Conservation (phyloP, 495 filamentous ascomycete genomes). For the Aspergillus biplanus region DNA sequence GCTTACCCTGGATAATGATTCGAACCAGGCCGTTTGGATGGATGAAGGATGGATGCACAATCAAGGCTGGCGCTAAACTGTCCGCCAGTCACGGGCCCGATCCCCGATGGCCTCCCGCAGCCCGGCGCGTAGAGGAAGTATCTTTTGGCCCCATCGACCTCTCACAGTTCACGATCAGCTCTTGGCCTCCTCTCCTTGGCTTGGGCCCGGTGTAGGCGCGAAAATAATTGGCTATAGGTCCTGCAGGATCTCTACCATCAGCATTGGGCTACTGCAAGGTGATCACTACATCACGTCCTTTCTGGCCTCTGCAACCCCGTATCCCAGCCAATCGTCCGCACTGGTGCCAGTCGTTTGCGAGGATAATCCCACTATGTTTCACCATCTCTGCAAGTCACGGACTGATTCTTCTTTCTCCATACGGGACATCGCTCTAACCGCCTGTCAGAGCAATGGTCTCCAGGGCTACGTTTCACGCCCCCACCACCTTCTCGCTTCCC, state of each 20-base stretch:
- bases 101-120: slow-evolving; percentile 5
- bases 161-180: slow-evolving; percentile 9
- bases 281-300: slow-evolving; percentile 26
- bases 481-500: slow-evolving; percentile 1
- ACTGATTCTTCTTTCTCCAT: background rate
- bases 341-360: background rate
- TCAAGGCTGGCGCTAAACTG: slow-evolving; percentile 9
- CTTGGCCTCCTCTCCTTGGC: slow-evolving; percentile 1
- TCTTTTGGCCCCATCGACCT: slow-evolving; percentile 4
- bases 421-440: background rate
- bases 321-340: slow-evolving; percentile 30
- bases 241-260: slow-evolving; percentile 5
- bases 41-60: background rate
- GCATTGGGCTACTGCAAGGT: slow-evolving; percentile 22
- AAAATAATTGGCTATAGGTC: slow-evolving; percentile 8
- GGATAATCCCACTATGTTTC: slow-evolving; percentile 20
- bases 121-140: slow-evolving; percentile 20
- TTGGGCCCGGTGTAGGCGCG: background rate
- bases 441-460: slow-evolving; percentile 7
- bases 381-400: slow-evolving; percentile 23
- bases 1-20: slow-evolving; percentile 1
- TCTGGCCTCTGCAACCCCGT: slow-evolving; percentile 61
- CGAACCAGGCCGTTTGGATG: background rate
- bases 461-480: slow-evolving; percentile 21
- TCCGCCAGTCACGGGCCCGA: slow-evolving; percentile 11